Base-by-base conservation (phyloP, 2,329 filamentous ascomycete species). In the Fusarium foetens region DNA sequence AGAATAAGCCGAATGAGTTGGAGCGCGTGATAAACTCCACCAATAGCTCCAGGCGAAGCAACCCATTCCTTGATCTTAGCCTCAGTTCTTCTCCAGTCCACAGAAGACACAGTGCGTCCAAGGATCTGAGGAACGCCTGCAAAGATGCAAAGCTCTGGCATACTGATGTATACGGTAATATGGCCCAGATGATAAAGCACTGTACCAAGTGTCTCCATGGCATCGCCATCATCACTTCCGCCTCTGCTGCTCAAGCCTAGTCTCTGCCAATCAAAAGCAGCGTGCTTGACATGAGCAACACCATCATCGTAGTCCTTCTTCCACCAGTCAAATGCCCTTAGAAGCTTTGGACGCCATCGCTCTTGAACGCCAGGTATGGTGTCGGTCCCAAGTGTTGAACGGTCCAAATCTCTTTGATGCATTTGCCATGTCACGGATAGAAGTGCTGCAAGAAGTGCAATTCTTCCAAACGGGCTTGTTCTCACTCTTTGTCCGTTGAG, bases 21-120 rank as follows among this genome's bases (percentile, higher is more conserved):
- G 21, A 77, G 63, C 6, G 76, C 76, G 53, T 77, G 76, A 35
- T 76, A 77, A 8, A 77, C 76, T 11, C 75, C 76, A 11, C 75
- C 76, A 36, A 77, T 77, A 1, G 76, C 76, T 29, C 76, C 76
- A 11, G 76, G 76, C 1, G 76, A 76, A 5, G 76, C 76, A 6
- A 77, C 76, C 74, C 75, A 77, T 36, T 77, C 76, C 43, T 76
- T 77, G 41, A 77, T 77, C 66, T 77, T 77, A 27, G 67, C 75
- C 31, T 77, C 76, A 14, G 76, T 77, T 16, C 75, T 72, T 39
- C 75, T 76, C 76, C 76, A 77, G 25, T 77, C 76, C 6, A 77
- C 59, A 29, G 74, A 74, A 6, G 76, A 76, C n/a, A 77, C 75
- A 5, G 68, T 77, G 1, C 76, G 75, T 17, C 76, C 76, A 11